These are phyloP conservation scores for Didymella segeticola DNA, from an alignment of 2,329 filamentous ascomycete genomes.

Conservation along the genomic window DNA sequence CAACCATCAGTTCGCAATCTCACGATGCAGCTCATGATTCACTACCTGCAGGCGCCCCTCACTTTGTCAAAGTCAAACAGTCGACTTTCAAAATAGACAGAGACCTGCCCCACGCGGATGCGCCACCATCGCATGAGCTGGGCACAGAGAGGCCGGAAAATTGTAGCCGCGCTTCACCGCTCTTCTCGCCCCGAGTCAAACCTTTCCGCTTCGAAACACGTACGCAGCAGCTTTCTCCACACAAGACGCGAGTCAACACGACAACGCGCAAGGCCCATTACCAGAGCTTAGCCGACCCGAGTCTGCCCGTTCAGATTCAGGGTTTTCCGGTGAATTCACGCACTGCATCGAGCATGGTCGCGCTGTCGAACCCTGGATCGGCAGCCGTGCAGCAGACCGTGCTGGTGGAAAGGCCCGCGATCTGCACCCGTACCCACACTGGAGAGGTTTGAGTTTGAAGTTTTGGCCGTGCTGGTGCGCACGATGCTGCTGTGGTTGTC, in stretches of 20 bases:
- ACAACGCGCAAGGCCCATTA: neutral
- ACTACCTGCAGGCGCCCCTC: constrained; percentile 11
- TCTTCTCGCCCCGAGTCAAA: constrained; percentile 10
- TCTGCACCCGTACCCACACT: constrained; percentile 8
- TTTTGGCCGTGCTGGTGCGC: neutral
- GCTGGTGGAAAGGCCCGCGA: constrained; percentile 13
- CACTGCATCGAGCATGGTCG: neutral
- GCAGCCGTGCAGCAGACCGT: neutral
- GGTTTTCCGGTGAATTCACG: neutral
- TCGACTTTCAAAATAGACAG: neutral
- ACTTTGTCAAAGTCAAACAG: constrained; percentile 11
- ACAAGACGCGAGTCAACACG: neutral
- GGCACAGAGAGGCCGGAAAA: constrained; percentile 1
- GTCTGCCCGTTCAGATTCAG: constrained; percentile 3
- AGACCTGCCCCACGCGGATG: constrained; percentile 13
- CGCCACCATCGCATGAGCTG: constrained; percentile 13
- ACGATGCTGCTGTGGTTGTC: neutral
- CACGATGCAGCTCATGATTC: constrained; percentile 16
- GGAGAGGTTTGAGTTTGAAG: constrained; percentile 9
- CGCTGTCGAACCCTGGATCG: constrained; percentile 8
- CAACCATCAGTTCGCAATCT: constrained; percentile 11
- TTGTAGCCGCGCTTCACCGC: constrained; percentile 17
- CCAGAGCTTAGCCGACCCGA: constrained; percentile 8
- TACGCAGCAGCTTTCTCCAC: constrained; percentile 4
- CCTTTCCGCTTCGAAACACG: constrained; percentile 9